phyloP scores from a whole-genome alignment of 2,329 filamentous ascomycete genomes.

The Sporothrix schenckii region DNA sequence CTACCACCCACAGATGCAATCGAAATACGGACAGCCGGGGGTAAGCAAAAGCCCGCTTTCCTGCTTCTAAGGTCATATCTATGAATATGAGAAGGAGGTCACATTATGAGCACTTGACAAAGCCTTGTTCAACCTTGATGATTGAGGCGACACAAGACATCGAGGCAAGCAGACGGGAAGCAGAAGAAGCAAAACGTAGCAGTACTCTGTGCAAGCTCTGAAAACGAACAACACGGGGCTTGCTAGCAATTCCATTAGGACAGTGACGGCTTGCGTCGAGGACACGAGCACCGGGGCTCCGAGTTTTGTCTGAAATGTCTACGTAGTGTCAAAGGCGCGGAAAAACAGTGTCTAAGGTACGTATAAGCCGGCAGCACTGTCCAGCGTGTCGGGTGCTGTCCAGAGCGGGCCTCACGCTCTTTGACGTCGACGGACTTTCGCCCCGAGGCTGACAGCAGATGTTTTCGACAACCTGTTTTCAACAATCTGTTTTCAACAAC shows the following conservation, averaged over 20 bases:
- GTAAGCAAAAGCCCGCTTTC: not conserved
- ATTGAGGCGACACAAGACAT: not conserved
- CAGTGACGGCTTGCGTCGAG: not conserved
- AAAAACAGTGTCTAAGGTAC: too few relatives aligned
- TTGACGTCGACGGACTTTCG: not conserved
- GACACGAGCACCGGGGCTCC: not conserved
- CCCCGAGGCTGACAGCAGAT: constrained; percentile 17
- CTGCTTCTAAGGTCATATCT: not conserved
- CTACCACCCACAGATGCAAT: not conserved
- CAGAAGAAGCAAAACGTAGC: not conserved
- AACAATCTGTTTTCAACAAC: too few relatives aligned
- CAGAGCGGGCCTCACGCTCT: not conserved
- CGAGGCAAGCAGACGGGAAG: too few relatives aligned
- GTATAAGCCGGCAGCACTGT: constrained; percentile 1
- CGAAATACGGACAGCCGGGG: constrained; percentile 3
- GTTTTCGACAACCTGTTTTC: not conserved
- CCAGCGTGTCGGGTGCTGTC: not conserved
- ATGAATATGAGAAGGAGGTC: not conserved
- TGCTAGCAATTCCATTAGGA: too few relatives aligned
- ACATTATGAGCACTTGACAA: not conserved
- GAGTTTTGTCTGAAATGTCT: not conserved
- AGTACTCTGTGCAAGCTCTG: not conserved
- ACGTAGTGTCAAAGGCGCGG: too few relatives aligned
- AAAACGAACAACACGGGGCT: not conserved
- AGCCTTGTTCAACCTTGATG: not conserved